Conservation (phyloP, 2,329 filamentous ascomycete genomes). For the Aspergillus persii region DNA sequence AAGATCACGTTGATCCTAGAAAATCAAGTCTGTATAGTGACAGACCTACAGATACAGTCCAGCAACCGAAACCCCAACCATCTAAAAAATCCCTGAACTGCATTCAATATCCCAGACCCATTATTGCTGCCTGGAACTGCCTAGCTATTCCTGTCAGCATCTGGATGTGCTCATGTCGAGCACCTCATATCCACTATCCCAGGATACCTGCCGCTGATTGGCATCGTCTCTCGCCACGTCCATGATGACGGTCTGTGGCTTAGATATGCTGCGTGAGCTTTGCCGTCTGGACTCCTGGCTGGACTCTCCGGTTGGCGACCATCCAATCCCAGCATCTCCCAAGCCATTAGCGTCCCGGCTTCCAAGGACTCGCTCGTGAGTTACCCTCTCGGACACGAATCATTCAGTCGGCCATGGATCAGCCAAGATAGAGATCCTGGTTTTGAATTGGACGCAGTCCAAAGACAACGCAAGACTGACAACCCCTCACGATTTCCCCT, state of each 20-base stretch:
- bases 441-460: conserved; percentile 9
- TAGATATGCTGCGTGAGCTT: not conserved
- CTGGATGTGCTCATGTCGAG: not conserved
- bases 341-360: conserved; percentile 15
- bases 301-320: not conserved
- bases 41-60: no score
- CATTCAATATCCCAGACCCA: not conserved
- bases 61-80: no score
- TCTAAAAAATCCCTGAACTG: no score
- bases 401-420: conserved; percentile 10
- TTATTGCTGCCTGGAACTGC: not conserved
- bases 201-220: not conserved
- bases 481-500: conserved; percentile 14
- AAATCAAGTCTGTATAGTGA: no score
- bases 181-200: not conserved
- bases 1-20: no score
- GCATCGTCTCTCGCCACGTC: not conserved
- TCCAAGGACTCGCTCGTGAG: not conserved
- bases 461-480: conserved; percentile 7
- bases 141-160: not conserved
- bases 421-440: conserved; percentile 17
- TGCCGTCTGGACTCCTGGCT: not conserved
- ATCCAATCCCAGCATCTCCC: not conserved
- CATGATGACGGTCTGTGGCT: not conserved
- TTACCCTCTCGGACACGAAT: conserved; percentile 3